phyloP scores from a whole-genome alignment of 306 rosid species.

The Adenanthera pavonina region DNA sequence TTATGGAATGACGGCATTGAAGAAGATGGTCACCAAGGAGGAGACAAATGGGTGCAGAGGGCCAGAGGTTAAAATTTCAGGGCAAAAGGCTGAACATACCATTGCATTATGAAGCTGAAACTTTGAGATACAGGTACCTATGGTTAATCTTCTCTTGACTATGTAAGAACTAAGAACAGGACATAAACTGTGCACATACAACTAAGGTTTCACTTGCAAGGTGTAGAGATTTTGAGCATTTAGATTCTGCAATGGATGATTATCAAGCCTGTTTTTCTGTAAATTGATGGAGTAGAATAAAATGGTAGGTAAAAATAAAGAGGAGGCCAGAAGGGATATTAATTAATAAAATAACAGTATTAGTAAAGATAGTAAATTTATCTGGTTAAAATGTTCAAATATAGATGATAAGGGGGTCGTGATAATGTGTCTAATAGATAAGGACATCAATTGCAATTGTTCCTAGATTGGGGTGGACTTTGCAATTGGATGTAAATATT shows the following conservation, averaged over 20 bases:
- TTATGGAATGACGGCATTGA: background rate
- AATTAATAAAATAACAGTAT: background rate
- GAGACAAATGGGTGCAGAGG: background rate
- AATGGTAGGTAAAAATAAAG: too few relatives aligned
- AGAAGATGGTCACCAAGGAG: background rate
- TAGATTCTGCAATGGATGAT: conserved; percentile 52
- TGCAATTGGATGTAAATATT: background rate
- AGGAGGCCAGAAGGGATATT: background rate
- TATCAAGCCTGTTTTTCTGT: conserved; percentile 65
- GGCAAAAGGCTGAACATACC: background rate
- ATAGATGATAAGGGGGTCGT: background rate
- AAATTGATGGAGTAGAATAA: conserved; percentile 47
- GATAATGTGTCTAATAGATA: background rate
- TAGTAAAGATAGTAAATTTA: background rate
- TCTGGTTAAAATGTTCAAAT: background rate
- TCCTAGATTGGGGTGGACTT: background rate
- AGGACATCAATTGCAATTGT: background rate
- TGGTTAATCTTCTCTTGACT: background rate
- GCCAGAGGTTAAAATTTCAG: background rate
- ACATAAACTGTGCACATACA: conserved; percentile 76
- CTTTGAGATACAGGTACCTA: background rate
- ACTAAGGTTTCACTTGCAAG: conserved; percentile 59
- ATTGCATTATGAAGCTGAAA: background rate
- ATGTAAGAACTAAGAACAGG: background rate
- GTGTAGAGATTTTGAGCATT: conserved; percentile 48